Conservation (phyloP, 108 stramenopile species). For the Aureococcus anophagefferens region DNA sequence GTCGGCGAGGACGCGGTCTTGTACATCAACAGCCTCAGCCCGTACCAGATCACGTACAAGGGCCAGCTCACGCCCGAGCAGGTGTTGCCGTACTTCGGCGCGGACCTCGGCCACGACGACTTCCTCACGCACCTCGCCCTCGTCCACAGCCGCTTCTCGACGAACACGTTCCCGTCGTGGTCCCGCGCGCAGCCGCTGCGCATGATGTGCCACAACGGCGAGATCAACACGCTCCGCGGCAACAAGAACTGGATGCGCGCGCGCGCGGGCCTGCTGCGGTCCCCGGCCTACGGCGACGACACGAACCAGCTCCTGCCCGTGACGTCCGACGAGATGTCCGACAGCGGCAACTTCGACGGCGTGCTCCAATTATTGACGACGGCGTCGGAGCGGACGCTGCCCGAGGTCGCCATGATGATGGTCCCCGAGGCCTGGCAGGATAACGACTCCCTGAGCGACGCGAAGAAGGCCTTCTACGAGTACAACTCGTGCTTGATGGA, state of each 20-base stretch:
- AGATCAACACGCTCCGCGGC: slow-evolving; percentile 88
- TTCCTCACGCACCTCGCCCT: slow-evolving; percentile 76
- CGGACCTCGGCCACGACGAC: slow-evolving; percentile 67
- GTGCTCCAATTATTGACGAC: slow-evolving; percentile 85
- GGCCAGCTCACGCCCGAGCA: slow-evolving; percentile 88
- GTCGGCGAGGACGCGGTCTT: slow-evolving; percentile 38
- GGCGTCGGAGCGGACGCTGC: slow-evolving; percentile 70
- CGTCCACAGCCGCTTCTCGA: slow-evolving; percentile 85
- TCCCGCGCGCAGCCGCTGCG: slow-evolving; percentile 90
- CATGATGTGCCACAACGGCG: slow-evolving; percentile 95
- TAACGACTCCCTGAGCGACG: slow-evolving; percentile 71
- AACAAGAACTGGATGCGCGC: slow-evolving; percentile 97
- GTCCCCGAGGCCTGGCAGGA: slow-evolving; percentile 95
- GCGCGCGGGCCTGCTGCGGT: slow-evolving; percentile 86
- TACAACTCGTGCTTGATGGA: slow-evolving; percentile 96
- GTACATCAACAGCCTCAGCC: slow-evolving; percentile 74
- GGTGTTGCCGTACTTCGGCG: slow-evolving; percentile 72
- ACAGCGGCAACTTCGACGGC: slow-evolving; percentile 90
- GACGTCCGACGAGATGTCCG: slow-evolving; percentile 78
- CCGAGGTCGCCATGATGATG: slow-evolving; percentile 91
- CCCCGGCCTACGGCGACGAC: slow-evolving; percentile 69
- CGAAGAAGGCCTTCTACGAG: slow-evolving; percentile 92
- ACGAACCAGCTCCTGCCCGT: slow-evolving; percentile 69
- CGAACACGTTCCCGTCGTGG: slow-evolving; percentile 92
- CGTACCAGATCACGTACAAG: slow-evolving; percentile 85